Base-by-base conservation (phyloP, 78 protist species). In the Bigelowiella natans region DNA sequence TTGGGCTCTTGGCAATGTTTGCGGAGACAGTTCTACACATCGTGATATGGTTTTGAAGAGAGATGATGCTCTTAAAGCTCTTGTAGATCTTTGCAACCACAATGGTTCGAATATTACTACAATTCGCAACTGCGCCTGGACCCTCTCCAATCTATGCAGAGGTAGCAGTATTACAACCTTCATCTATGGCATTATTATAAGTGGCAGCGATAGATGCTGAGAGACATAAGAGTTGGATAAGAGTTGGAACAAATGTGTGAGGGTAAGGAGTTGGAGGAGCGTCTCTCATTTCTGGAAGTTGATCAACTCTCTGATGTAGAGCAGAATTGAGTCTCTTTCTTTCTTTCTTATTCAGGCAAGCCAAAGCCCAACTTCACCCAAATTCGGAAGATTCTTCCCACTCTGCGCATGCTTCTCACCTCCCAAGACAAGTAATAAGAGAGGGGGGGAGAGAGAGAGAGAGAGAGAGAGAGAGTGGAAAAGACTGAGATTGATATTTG, bases 1-100 rank as follows among this genome's bases (percentile, higher is more conserved):
- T 18, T 98, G 99, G 99, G 98, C 98, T 1, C 94, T 98, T 0
- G 99, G 99, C 73, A 98, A 98, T 95, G 97, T 98, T 38, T 98
- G 98, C 1, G 99, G 99, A 40, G 99, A 98, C 90, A 85, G 93
- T 1, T 40, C 96, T 30, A 37, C 39, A 82, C 95, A 90, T 93
- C 95, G 99, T 36, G 97, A 98, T 90, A 36, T 85, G 36, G 97
- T 97, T 31, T 93, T 98, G 1, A 0, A 3, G 30, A 7, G 31
- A 1, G 94, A 89, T 26, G 95, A 89, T 0, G 73, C 96, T 39
- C 30, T 18, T 37, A 85, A 85, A 11, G 51, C 18, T 37, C n/a
- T n/a, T n/a, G 73, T 51, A 18, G 73, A 18, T 18, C 7, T 51
- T 51, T 51, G 73, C 73, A 51, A 51, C 18, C n/a, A n/a, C n/a